Conservation (phyloP, 2,329 filamentous ascomycete species). For the Polytolypa hystricis region DNA sequence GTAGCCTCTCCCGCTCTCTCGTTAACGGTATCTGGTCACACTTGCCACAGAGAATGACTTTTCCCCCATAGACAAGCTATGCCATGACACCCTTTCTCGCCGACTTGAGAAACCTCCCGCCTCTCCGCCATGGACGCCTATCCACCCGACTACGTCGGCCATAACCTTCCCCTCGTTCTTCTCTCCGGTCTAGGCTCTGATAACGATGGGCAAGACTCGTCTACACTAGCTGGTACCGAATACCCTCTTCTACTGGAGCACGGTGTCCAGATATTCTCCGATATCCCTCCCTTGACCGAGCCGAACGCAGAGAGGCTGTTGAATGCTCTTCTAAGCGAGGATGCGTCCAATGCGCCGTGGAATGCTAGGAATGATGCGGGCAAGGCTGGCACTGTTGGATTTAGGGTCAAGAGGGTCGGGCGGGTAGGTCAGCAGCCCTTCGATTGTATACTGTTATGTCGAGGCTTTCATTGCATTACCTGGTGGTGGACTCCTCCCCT, state of each 20-base stretch:
- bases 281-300: slow-evolving; percentile 55
- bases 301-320: slow-evolving; percentile 55
- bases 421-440: slow-evolving; percentile 55
- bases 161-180: slow-evolving; percentile 75
- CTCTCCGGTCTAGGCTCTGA: slow-evolving; percentile 59
- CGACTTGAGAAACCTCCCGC: too few relatives aligned
- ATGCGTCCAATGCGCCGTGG: slow-evolving; percentile 58
- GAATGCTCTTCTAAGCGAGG: slow-evolving; percentile 53
- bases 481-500: neutral
- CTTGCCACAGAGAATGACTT: too few relatives aligned
- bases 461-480: slow-evolving; percentile 3
- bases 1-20: too few relatives aligned
- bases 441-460: neutral
- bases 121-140: slow-evolving; percentile 36
- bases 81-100: neutral
- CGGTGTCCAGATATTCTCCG: slow-evolving; percentile 56
- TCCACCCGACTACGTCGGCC: slow-evolving; percentile 60
- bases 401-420: slow-evolving; percentile 62
- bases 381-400: slow-evolving; percentile 43
- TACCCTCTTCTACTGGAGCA: slow-evolving; percentile 45
- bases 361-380: slow-evolving; percentile 44
- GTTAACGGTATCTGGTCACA: too few relatives aligned
- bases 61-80: neutral
- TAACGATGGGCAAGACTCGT: slow-evolving; percentile 9
- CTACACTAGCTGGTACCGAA: slow-evolving; percentile 20